Conservation (phyloP, 2,329 filamentous ascomycete species). For the Blastomyces parvus region DNA sequence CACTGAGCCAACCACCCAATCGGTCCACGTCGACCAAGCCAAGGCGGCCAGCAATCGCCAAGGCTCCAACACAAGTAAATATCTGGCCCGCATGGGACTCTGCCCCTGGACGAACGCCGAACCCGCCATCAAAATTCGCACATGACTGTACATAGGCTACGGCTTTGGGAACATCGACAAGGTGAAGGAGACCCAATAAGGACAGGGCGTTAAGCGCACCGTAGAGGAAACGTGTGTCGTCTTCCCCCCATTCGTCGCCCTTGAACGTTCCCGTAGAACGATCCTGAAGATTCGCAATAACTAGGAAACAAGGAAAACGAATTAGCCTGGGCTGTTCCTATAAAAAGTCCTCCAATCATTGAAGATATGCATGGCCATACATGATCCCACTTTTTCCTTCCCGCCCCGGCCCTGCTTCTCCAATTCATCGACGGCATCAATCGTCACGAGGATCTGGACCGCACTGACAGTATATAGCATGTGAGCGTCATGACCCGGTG, state of each 20-base stretch:
- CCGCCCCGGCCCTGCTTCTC: constrained; percentile 59
- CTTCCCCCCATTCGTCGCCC: constrained; percentile 93
- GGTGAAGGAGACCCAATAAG: constrained; percentile 60
- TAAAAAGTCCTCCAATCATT: constrained; percentile 2
- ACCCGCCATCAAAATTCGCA: constrained; percentile 89
- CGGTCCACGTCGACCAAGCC: constrained; percentile 76
- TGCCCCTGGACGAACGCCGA: constrained; percentile 77
- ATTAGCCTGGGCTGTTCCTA: constrained; percentile 3
- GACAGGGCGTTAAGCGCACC: constrained; percentile 83
- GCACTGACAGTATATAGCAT: constrained; percentile 94
- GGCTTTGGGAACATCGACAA: constrained; percentile 71
- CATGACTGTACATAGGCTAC: constrained; percentile 71
- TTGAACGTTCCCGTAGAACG: constrained; percentile 73
- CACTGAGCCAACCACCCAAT: constrained; percentile 81
- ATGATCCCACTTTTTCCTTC: constrained; percentile 65
- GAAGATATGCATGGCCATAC: constrained; percentile 44
- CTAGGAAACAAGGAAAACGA: constrained; percentile 32
- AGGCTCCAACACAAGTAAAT: constrained; percentile 81
- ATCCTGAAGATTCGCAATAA: constrained; percentile 75
- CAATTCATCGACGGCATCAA: constrained; percentile 76
- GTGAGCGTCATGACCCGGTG: constrained; percentile 88
- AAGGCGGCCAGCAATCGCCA: constrained; percentile 71
- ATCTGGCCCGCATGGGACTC: constrained; percentile 95
- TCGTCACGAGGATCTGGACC: constrained; percentile 80
- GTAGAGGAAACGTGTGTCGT: constrained; percentile 90